These are phyloP conservation scores for Naegleria lovaniensis DNA, from an alignment of 208 protist species.

Conservation along the genomic window DNA sequence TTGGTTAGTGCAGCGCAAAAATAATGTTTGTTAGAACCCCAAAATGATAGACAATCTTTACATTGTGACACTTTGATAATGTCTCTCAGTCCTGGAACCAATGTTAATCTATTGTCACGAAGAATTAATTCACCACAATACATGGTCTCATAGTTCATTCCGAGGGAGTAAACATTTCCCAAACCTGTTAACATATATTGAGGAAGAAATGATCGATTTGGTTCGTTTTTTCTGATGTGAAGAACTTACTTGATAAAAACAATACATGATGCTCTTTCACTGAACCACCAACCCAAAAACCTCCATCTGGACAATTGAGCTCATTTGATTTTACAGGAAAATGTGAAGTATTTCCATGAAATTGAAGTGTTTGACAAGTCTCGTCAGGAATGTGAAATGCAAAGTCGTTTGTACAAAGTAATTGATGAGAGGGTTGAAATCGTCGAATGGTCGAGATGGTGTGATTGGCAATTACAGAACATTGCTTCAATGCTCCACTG, in stretches of 20 bases:
- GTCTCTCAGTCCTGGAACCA: not conserved
- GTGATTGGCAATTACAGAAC: not conserved
- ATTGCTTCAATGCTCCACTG: too few relatives aligned
- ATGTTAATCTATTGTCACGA: not conserved
- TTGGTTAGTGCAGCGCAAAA: not conserved
- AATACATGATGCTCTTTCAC: not conserved
- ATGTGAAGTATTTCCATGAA: not conserved
- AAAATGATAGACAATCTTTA: not conserved
- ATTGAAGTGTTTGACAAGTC: not conserved
- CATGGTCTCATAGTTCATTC: not conserved
- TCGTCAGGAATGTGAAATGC: not conserved
- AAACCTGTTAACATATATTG: too few relatives aligned
- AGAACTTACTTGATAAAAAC: not conserved
- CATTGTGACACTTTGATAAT: not conserved
- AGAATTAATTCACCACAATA: not conserved
- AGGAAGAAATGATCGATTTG: too few relatives aligned
- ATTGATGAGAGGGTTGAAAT: not conserved
- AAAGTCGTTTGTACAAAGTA: not conserved
- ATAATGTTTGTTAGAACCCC: not conserved
- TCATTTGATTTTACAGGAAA: not conserved
- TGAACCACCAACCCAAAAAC: not conserved
- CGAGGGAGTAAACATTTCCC: not conserved
- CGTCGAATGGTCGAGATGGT: not conserved
- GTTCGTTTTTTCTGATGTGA: not conserved
- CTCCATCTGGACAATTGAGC: not conserved